Evolutionary conservation across 495 filamentous ascomycete genomes (phyloP), one percentile per base, ranked within the genome.

Genomic region (Neurospora sp.): DNA sequence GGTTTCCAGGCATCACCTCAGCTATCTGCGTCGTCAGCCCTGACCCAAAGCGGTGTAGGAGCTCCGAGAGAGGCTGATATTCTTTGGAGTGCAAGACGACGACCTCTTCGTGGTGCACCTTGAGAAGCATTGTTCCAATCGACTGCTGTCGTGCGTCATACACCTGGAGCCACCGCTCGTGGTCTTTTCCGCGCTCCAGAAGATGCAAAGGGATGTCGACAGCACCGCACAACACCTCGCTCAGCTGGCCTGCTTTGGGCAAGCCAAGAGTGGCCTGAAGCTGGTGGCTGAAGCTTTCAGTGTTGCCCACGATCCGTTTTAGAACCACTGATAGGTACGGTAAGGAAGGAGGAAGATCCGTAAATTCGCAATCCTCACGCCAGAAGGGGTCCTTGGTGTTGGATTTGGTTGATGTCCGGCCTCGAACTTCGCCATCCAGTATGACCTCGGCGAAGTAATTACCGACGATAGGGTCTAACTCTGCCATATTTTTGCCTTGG

Each of bases 371-470:
- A 53, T 95, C 94, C 83, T 98, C 96, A 39, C 94, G 87, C 96
- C 96, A 99, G 75, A 98, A 97, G 0, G 94, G 96, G 77, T 90
- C 93, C 69, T 88, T 89, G 16, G 92, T 94, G 71, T 93, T 92
- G 72, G 87, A 85, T 80, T 94, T 94, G 27, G 92, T 90, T 37
- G 91, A 91, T 11, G 96, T 98, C 74, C 93, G 91, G 18, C 93
- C 93, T 71, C 95, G 88, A 40, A 95, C 88, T 76, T 98, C 94
- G 14, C 92, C 92, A 81, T 98, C 96, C 14, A 99, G 82, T 5
- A 95, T 86, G n/a, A 98, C 89, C 81, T 99, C 96, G 16, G 92
- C 93, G 71, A 96, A 94, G 76, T 95, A 97, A 74, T 91, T 88
- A 27, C 86, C 86, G 7, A 81, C 72, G 1, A 81, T 59, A 2